Base-by-base conservation (phyloP, 345 rosid species). In the Citrus medica region DNA sequence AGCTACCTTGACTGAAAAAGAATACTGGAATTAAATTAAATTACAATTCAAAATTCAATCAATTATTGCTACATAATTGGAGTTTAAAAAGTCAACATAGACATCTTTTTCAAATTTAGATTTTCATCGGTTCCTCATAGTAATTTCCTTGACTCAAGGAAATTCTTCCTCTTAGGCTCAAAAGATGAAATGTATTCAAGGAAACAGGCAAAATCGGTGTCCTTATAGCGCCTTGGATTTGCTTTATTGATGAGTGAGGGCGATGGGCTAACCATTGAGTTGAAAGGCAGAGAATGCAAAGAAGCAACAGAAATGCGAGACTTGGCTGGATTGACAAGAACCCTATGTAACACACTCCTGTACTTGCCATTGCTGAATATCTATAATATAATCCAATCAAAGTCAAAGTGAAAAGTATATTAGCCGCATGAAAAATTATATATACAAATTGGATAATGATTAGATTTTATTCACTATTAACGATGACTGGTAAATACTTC, bases 301-400 rank as follows among this genome's bases (percentile, higher is more conserved):
- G 94, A 86, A 0, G 98, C 97, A 76, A 95, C 97, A 0, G 98
- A 95, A 32, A 92, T 83, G 2, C 98, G 86, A 35, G 88, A 80
- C 77, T 84, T 82, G 5, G 64, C 42, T 0, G 94, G 81, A 67
- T 95, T 95, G 46, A 90, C 95, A 16, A 87, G 68, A 8, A 93
- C 98, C 60, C 98, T 85, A 72, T 95, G 98, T 70, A 95, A 1
- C 80, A 95, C 97, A 73, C 98, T 95, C 77, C 88, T 93, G 87
- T 92, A 95, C 71, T 84, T 93, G 66, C 98, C 98, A 17, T 95
- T 95, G 86, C 98, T 93, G 83, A 88, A 69, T 69, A 69, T 69
- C 73, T 69, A 40, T 40, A 28, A 25, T 25, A 25, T 27, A 5
- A 60, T 35, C 27, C 12, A 75, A 64, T 16, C 56, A 79, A 35